A percentile compares a stretch with the other conserved stretches of the same genome.
Conservation (phyloP, 1,284 basidiomycete species). For the Heterobasidion irregulare region DNA sequence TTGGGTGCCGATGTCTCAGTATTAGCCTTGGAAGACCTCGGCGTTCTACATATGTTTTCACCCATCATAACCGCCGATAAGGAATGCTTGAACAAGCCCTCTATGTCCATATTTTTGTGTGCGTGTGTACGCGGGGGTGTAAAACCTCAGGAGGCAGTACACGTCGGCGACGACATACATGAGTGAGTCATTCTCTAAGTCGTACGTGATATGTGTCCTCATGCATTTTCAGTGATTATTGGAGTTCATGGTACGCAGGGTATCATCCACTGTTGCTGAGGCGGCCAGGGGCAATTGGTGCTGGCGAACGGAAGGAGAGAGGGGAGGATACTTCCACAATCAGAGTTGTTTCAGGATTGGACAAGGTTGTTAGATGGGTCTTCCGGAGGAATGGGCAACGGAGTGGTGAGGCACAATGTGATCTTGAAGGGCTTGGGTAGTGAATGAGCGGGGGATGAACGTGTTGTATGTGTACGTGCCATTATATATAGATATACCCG, state of each 20-base stretch:
- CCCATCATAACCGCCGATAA: conserved; percentile 58
- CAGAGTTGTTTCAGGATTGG: conserved; percentile 30
- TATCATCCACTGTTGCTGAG: conserved; percentile 52
- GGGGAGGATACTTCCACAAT: conserved; percentile 32
- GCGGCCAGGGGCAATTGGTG: conserved; percentile 38
- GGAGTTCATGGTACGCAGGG: conserved; percentile 51
- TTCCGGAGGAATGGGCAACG: no score
- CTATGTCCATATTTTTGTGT: conserved; percentile 44
- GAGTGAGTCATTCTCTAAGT: conserved; percentile 31
- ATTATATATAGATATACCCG: no score
- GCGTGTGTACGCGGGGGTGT: conserved; percentile 25
- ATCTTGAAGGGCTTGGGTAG: no score
- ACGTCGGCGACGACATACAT: conserved; percentile 65
- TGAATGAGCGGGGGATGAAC: no score
- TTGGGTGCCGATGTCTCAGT: conserved; percentile 14
- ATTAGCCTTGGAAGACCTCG: conserved; percentile 50
- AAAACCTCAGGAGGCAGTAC: conserved; percentile 38
- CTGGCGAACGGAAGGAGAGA: conserved; percentile 35
- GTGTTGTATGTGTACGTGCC: no score
- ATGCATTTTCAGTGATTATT: conserved; percentile 45
- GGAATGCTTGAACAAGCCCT: conserved; percentile 61
- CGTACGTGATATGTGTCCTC: background rate
- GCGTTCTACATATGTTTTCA: conserved; percentile 35
- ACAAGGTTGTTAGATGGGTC: conserved; percentile 29
- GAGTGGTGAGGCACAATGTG: no score